These are phyloP conservation scores for Aspergillus puulaauensis DNA, from an alignment of 2,329 filamentous ascomycete genomes.

Conservation along the genomic window DNA sequence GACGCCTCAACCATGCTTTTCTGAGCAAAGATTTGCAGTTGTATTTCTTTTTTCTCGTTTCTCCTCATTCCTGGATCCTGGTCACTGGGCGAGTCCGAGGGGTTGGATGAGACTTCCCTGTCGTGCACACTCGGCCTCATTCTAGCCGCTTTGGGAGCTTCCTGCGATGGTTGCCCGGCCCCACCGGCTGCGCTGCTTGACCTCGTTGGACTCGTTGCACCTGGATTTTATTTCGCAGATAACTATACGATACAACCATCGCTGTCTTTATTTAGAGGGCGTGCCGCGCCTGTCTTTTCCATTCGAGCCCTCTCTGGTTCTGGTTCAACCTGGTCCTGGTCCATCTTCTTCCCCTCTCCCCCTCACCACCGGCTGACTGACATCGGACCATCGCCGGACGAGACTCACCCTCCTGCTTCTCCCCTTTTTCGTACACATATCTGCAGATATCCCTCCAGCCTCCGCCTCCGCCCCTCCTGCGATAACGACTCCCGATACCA, in stretches of 20 bases:
- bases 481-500: background rate
- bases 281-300: background rate
- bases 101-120: background rate
- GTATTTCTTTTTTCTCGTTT: conserved; percentile 8
- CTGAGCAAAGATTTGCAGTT: conserved; percentile 8
- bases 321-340: background rate
- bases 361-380: background rate
- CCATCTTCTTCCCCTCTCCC: background rate
- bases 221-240: background rate
- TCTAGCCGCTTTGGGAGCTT: background rate
- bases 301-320: background rate
- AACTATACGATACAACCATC: background rate
- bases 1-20: conserved; percentile 8
- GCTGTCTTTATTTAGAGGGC: background rate
- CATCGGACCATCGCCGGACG: conserved; percentile 7
- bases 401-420: background rate
- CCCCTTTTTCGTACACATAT: background rate
- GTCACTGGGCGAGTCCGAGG: background rate
- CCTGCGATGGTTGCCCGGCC: background rate
- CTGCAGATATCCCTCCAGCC: background rate
- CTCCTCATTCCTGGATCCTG: background rate
- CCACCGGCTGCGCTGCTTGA: background rate
- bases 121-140: background rate
- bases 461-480: background rate
- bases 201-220: background rate